phyloP scores from a whole-genome alignment of 352 stramenopile species.

The Phytophthora chlamydospora region DNA sequence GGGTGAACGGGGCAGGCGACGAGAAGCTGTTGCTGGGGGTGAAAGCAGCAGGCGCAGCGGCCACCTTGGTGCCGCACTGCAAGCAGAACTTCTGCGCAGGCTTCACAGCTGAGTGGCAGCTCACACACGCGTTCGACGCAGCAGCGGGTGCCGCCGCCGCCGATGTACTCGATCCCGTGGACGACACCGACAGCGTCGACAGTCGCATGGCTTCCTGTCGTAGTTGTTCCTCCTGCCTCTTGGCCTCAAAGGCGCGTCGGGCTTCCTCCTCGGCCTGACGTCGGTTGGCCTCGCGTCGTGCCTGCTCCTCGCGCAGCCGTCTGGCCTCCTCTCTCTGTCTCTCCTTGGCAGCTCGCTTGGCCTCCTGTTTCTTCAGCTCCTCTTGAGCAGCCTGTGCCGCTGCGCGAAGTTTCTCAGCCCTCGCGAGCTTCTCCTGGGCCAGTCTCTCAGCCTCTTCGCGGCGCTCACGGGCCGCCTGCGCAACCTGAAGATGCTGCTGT shows the following conservation, averaged over 20 bases:
- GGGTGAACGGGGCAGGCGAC: constrained; percentile 18
- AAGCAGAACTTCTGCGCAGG: constrained; percentile 73
- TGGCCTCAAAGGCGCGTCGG: constrained; percentile 66
- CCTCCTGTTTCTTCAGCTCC: constrained; percentile 66
- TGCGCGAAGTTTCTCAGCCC: constrained; percentile 60
- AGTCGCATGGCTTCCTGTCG: constrained; percentile 56
- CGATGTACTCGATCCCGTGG: constrained; percentile 10
- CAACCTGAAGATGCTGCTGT: constrained; percentile 62
- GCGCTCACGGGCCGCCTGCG: constrained; percentile 53
- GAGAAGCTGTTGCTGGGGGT: constrained; percentile 26
- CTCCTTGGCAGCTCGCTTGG: constrained; percentile 49
- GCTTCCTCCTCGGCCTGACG: constrained; percentile 63
- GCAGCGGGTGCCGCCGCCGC: constrained; percentile 4
- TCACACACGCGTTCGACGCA: constrained; percentile 30
- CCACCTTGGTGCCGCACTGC: constrained; percentile 62
- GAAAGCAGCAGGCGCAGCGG: constrained; percentile 10
- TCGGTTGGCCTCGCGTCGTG: constrained; percentile 68
- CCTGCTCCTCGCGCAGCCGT: constrained; percentile 61
- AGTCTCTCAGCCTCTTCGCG: constrained; percentile 66
- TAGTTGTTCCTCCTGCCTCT: constrained; percentile 66
- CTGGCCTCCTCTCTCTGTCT: constrained; percentile 54
- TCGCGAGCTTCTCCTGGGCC: constrained; percentile 56
- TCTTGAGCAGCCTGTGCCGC: constrained; percentile 61
- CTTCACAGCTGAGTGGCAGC: constrained; percentile 21
- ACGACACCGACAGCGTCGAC: constrained; percentile 37